Base-by-base conservation (phyloP, 345 rosid species). In the Salix suchowensis region DNA sequence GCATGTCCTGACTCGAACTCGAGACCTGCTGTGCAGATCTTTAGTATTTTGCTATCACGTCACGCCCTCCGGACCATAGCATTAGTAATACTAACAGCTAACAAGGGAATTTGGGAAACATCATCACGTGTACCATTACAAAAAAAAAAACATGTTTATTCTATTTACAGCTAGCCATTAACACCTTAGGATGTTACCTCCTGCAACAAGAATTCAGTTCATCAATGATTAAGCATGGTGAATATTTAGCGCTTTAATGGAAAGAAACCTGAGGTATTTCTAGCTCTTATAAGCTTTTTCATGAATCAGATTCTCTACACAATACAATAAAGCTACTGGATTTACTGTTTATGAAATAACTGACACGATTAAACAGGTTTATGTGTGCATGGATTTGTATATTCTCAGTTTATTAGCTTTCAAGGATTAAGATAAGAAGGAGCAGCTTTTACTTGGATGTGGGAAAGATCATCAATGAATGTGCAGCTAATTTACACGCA, bases 141-240 rank as follows among this genome's bases (percentile, higher is more conserved):
- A 64, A 50, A n/a, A 60, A 9, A 39, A 79, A 40, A 58, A 28
- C 18, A 21, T 79, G 71, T 40, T 79, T 74, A 79, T 79, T 70
- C 76, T 54, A 40, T 76, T 71, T 52, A 71, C 9, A 58, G 72
- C 67, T 55, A 71, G 58, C 65, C 79, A 70, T 13, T 2, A 62
- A 48, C 42, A 8, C 37, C 37, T 75, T 61, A 36, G 65, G 50
- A 69, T 69, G 65, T 68, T 15, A 39, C 16, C 60, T 42, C 34
- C 2, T 26, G 58, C 60, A 67, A 7, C 55, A 55, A 42, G 21
- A 78, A 67, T 42, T 36, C 70, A 62, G 34, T 10, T 18, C 26
- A n/a, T 64, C 65, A 42, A 34, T 61, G 65, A 46, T 62, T 32
- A 55, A 58, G 48, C 44, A 50, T 2, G 24, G 44, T 23, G 54